Base-by-base conservation (phyloP, 2,329 filamentous ascomycete genomes). In the Pleurostoma richardsiae region DNA sequence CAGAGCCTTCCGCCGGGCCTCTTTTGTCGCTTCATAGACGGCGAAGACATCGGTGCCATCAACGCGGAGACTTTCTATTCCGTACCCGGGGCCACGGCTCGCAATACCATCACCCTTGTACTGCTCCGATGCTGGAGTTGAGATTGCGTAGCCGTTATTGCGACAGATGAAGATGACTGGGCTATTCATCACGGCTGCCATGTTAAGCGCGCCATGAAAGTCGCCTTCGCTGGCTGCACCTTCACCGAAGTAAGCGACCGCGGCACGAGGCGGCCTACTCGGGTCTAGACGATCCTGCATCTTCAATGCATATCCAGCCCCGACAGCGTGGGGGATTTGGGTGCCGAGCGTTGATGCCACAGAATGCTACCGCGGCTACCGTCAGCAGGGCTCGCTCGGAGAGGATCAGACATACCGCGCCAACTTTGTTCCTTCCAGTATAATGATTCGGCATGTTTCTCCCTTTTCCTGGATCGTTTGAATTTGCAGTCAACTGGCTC, bases 41-140 rank as follows among this genome's bases (percentile, higher is more conserved):
- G 91, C 90, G 69, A 91, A 91, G 55, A 96, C 87, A 58, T 96
- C 90, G 61, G 95, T 96, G n/a, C 91, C 91, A 59, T 96, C 91
- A 0, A 96, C 86, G 29, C 91, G 82, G 52, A 96, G 87, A 1
- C 90, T 95, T 56, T 95, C 89, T 54, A 96, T 95, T n/a, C 90
- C 90, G 61, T 96, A 96, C 0, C 91, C 90, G 7, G 91, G 79
- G 27, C 90, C 90, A 31, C 90, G 80, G 43, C 85, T 90, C 6
- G 90, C 90, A 55, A 96, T 96, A 4, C 90, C 90, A 57, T 96
- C 90, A 10, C 90, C 91, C 2, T 90, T 83, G 63, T 96, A 96
- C 59, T 96, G 90, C 57, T 96, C 91, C 8, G 92, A 72, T 0
- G 90, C 95, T 0, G 90, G 89, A 0, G 90, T 96, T 1, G 85